phyloP scores from a whole-genome alignment of 306 rosid genomes.

The Vigna trinervia region DNA sequence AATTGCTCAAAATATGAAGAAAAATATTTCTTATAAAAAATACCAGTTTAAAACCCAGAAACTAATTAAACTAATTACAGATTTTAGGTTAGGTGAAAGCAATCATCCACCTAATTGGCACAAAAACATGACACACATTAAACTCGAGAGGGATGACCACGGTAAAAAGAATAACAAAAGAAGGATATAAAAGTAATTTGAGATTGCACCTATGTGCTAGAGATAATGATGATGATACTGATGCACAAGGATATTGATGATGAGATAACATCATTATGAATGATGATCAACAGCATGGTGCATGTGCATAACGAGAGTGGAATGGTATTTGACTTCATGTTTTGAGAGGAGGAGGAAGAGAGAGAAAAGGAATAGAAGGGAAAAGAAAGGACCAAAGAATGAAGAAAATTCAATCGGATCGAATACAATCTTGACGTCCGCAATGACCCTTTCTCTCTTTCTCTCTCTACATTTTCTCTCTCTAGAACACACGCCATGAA shows the following conservation, averaged over 20 bases:
- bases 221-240: not conserved
- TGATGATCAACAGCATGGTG: slow-evolving; percentile 37
- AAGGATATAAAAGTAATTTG: not conserved
- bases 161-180: not conserved
- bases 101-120: not conserved
- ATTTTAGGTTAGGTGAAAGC: not conserved
- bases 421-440: slow-evolving; percentile 97
- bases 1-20: no score
- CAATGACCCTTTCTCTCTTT: slow-evolving; percentile 55
- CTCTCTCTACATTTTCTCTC: slow-evolving; percentile 39
- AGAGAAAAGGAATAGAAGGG: slow-evolving; percentile 40
- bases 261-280: slow-evolving; percentile 12
- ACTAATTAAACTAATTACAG: no score
- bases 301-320: slow-evolving; percentile 48
- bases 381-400: slow-evolving; percentile 54
- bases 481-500: slow-evolving; percentile 54
- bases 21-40: no score
- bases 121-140: not conserved
- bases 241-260: not conserved
- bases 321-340: slow-evolving; percentile 79
- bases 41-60: no score
- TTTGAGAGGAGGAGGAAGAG: slow-evolving; percentile 13
- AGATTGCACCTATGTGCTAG: not conserved
- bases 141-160: not conserved
- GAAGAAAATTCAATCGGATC: slow-evolving; percentile 82